A percentile compares a stretch with the other conserved stretches of the same genome.
phyloP scores from a whole-genome alignment of 2,329 filamentous ascomycete genomes.

The Phialemonium atrogriseum region DNA sequence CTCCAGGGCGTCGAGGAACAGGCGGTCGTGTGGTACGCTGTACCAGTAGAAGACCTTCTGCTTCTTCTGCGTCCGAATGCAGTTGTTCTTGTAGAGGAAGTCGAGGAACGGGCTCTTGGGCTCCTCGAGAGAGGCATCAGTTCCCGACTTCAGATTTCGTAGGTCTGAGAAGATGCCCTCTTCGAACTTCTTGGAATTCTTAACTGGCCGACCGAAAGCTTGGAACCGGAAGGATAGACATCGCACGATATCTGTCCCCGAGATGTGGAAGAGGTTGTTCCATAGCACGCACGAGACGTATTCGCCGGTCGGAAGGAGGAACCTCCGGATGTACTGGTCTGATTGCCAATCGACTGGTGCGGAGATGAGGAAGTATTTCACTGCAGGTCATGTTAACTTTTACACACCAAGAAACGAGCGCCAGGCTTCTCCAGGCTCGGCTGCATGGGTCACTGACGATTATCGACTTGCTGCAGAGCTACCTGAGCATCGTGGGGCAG shows the following conservation, averaged over 20 bases:
- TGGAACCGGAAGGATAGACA: slow-evolving; percentile 98
- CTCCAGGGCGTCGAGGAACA: slow-evolving; percentile 96
- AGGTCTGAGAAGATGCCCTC: slow-evolving; percentile 99
- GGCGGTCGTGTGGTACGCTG: slow-evolving; percentile 92
- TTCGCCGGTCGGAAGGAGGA: slow-evolving; percentile 92
- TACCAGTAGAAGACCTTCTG: slow-evolving; percentile 99
- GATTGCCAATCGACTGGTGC: slow-evolving; percentile 96
- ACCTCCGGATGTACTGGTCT: slow-evolving; percentile 93
- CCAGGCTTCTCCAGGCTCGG: not conserved
- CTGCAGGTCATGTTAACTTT: slow-evolving; percentile 35
- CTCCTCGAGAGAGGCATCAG: slow-evolving; percentile 95
- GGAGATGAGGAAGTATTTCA: slow-evolving; percentile 99
- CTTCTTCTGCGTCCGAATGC: slow-evolving; percentile 99
- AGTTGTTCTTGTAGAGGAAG: slow-evolving; percentile 99
- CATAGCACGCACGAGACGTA: slow-evolving; percentile 98
- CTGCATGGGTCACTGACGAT: slow-evolving; percentile 57
- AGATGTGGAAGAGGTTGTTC: slow-evolving; percentile 99
- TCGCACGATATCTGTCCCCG: slow-evolving; percentile 96
- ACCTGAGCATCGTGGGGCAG: slow-evolving; percentile 95
- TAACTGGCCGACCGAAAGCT: slow-evolving; percentile 94
- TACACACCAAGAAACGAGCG: not conserved
- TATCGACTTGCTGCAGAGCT: slow-evolving; percentile 95
- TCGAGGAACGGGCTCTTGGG: slow-evolving; percentile 97
- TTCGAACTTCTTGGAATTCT: slow-evolving; percentile 99
- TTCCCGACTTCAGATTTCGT: slow-evolving; percentile 95